Conservation (phyloP, 306 rosid species). For the Carpinus viminea region DNA sequence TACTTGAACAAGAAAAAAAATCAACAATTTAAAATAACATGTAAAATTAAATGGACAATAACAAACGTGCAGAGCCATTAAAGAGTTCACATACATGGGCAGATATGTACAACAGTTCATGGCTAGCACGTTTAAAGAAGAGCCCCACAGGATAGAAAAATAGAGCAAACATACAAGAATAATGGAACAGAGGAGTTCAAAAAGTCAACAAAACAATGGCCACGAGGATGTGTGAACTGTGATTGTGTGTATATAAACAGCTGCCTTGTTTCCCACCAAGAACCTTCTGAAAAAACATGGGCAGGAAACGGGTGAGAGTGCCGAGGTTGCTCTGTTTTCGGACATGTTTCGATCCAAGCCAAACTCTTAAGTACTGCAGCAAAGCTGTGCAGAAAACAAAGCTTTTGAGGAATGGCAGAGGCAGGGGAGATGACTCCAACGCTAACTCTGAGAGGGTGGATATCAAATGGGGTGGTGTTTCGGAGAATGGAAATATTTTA, state of each 20-base stretch:
- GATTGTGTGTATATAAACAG: not conserved
- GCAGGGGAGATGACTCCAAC: conserved; percentile 20
- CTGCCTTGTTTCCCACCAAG: conserved; percentile 1
- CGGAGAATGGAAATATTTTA: conserved; percentile 50
- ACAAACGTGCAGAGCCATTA: conserved; percentile 36
- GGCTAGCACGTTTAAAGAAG: conserved; percentile 55
- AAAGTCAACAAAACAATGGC: conserved; percentile 44
- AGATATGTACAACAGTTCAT: conserved; percentile 26
- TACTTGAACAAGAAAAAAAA: too few relatives aligned
- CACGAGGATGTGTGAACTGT: conserved; percentile 14
- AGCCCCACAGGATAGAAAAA: conserved; percentile 55
- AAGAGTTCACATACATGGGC: not conserved
- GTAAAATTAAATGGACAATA: too few relatives aligned
- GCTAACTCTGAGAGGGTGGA: not conserved
- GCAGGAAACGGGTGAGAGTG: conserved; percentile 40
- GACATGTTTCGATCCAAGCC: conserved; percentile 29
- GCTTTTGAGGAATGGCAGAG: conserved; percentile 34
- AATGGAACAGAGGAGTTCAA: conserved; percentile 8
- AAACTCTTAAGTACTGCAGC: conserved; percentile 30
- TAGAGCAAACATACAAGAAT: conserved; percentile 32
- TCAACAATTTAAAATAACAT: too few relatives aligned
- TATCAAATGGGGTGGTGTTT: conserved; percentile 7
- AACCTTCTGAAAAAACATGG: conserved; percentile 37
- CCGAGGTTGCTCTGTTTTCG: conserved; percentile 47
- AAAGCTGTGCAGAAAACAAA: conserved; percentile 35